These are phyloP conservation scores for Pythium brassicae DNA, from an alignment of 352 stramenopile species.

Conservation along the genomic window DNA sequence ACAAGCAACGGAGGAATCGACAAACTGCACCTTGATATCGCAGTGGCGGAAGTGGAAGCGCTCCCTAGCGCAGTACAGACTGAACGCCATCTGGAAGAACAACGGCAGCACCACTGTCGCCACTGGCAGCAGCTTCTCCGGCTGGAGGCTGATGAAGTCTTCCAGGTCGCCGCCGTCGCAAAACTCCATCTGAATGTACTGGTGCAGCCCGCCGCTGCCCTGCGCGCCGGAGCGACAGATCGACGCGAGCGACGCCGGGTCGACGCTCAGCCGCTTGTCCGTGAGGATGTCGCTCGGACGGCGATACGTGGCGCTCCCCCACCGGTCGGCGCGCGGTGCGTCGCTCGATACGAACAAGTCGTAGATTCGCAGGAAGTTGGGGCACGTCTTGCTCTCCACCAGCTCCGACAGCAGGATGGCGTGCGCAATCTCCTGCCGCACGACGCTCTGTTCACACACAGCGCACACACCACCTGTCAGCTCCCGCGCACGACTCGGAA, in stretches of 20 bases:
- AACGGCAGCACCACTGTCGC: constrained; percentile 65
- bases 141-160: constrained; percentile 88
- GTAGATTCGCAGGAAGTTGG: constrained; percentile 93
- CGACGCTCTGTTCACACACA: constrained; percentile 43
- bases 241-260: constrained; percentile 8
- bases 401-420: constrained; percentile 91
- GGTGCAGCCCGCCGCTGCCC: constrained; percentile 46
- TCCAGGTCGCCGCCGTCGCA: constrained; percentile 96
- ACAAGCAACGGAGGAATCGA: no score
- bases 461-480: background rate
- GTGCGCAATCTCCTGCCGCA: constrained; percentile 93
- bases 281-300: constrained; percentile 61
- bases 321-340: constrained; percentile 38
- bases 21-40: constrained; percentile 90
- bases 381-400: constrained; percentile 81
- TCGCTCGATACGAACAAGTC: constrained; percentile 89
- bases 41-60: constrained; percentile 95
- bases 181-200: constrained; percentile 99
- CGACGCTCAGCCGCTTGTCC: constrained; percentile 18
- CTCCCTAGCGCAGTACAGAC: constrained; percentile 89
- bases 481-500: no score
- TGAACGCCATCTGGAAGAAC: constrained; percentile 98
- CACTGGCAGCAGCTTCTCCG: constrained; percentile 62
- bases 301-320: constrained; percentile 56
- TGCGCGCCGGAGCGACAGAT: constrained; percentile 1